These are phyloP conservation scores for Pythium volutum DNA, from an alignment of 352 stramenopile genomes.

Conservation along the genomic window DNA sequence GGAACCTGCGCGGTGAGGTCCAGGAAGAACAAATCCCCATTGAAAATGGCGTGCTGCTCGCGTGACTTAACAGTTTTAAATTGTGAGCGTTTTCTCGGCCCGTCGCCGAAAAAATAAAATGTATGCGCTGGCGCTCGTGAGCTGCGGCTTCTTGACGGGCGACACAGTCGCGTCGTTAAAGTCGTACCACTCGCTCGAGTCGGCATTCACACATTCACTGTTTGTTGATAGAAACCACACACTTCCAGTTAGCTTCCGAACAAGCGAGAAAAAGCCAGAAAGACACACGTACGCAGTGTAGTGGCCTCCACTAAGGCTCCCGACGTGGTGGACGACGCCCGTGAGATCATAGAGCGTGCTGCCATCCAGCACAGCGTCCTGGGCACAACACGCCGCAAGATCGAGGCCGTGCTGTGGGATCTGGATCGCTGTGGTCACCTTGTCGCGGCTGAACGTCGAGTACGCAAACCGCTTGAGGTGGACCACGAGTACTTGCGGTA, in stretches of 20 bases:
- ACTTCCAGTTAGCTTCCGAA: background rate
- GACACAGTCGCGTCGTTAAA: conserved; percentile 79
- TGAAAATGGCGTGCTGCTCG: conserved; percentile 32
- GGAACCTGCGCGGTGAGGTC: conserved; percentile 35
- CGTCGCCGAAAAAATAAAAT: conserved; percentile 76
- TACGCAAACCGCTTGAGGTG: conserved; percentile 90
- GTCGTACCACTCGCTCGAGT: conserved; percentile 75
- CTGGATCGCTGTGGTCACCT: conserved; percentile 63
- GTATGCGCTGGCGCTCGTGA: conserved; percentile 66
- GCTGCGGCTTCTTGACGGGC: conserved; percentile 56
- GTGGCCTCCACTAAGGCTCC: conserved; percentile 71
- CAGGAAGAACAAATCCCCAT: conserved; percentile 35
- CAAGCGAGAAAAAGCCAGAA: background rate
- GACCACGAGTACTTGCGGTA: conserved; percentile 82
- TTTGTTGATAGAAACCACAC: background rate
- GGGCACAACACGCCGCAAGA: conserved; percentile 62
- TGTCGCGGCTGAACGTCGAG: conserved; percentile 74
- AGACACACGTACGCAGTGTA: conserved; percentile 70
- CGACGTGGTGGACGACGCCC: conserved; percentile 77
- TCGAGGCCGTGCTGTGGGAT: conserved; percentile 63
- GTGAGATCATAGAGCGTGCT: conserved; percentile 76
- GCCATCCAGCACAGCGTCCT: conserved; percentile 62
- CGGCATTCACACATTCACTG: conserved; percentile 66
- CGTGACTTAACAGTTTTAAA: conserved; percentile 30
- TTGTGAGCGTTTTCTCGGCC: conserved; percentile 57